Evolutionary conservation across 257 asterid genomes (phyloP).

Genomic region (Solanum habrochaites): DNA sequence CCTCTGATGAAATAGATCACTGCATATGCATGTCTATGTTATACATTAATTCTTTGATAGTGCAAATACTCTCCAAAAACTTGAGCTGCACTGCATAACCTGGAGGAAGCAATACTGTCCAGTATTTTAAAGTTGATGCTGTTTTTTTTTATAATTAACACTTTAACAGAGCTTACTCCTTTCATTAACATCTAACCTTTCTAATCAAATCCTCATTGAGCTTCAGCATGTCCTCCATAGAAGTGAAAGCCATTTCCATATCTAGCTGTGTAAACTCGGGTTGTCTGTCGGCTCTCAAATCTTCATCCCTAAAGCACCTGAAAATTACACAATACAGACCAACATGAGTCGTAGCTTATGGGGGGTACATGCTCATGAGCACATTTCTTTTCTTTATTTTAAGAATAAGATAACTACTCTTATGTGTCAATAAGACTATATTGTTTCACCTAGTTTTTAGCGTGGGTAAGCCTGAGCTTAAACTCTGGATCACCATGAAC

Average conservation of each 20-base stretch:
- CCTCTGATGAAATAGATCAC: not conserved
- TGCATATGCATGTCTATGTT: not conserved
- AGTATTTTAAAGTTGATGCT: not conserved
- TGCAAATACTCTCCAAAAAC: not conserved
- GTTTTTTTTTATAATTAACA: not conserved
- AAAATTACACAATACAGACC: not conserved
- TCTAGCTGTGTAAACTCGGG: slow-evolving; percentile 98
- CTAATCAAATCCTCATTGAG: slow-evolving; percentile 95
- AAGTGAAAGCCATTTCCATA: slow-evolving; percentile 94
- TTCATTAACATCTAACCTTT: slow-evolving; percentile 36
- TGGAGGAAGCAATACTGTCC: not conserved
- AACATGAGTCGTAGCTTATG: not conserved
- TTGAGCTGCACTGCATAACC: not conserved
- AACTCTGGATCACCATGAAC: not conserved
- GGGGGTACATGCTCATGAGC: not conserved
- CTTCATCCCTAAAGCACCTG: slow-evolving; percentile 98
- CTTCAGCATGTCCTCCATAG: slow-evolving; percentile 87
- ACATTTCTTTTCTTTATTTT: not conserved
- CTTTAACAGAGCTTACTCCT: not conserved
- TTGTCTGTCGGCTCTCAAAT: slow-evolving; percentile 97
- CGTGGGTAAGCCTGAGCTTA: not conserved
- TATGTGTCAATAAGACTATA: not conserved
- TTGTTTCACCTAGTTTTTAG: not conserved
- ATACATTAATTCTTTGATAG: not conserved
- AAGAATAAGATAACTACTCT: not conserved